A percentile compares a stretch with the other conserved stretches of the same genome.
Conservation (phyloP, 2,329 filamentous ascomycete genomes). For the Geosmithia morbida region DNA sequence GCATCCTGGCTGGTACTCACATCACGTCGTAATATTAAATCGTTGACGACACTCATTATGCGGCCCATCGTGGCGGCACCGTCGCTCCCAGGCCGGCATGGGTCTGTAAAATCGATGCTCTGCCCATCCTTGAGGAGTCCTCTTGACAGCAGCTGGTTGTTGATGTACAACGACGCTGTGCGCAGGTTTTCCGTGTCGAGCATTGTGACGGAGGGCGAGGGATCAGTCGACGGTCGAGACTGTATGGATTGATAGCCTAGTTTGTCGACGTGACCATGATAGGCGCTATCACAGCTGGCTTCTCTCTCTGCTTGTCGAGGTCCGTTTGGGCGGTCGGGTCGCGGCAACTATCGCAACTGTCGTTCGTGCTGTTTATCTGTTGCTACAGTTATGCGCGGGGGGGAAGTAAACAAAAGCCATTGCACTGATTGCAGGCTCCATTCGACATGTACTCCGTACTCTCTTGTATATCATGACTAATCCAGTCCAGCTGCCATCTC, state of each 20-base stretch:
- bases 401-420: not conserved
- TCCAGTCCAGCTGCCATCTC: too few species aligned
- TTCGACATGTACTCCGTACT: not conserved
- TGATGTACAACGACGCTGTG: constrained; percentile 57
- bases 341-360: not conserved
- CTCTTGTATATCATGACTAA: too few species aligned
- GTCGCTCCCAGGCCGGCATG: constrained; percentile 45
- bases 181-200: constrained; percentile 46
- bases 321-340: not conserved
- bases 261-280: not conserved
- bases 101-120: constrained; percentile 68
- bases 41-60: constrained; percentile 88
- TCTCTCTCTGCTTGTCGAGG: not conserved
- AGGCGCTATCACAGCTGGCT: not conserved
- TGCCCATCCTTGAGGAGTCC: constrained; percentile 54
- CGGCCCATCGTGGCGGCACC: constrained; percentile 55
- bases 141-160: constrained; percentile 54
- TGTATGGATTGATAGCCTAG: not conserved
- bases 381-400: not conserved
- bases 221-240: not conserved
- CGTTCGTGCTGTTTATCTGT: not conserved
- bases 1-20: constrained; percentile 27
- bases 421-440: not conserved
- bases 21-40: constrained; percentile 79
- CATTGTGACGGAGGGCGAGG: constrained; percentile 19